Conservation (phyloP, 202 grass and related monocot species). For the Panicum hallii region DNA sequence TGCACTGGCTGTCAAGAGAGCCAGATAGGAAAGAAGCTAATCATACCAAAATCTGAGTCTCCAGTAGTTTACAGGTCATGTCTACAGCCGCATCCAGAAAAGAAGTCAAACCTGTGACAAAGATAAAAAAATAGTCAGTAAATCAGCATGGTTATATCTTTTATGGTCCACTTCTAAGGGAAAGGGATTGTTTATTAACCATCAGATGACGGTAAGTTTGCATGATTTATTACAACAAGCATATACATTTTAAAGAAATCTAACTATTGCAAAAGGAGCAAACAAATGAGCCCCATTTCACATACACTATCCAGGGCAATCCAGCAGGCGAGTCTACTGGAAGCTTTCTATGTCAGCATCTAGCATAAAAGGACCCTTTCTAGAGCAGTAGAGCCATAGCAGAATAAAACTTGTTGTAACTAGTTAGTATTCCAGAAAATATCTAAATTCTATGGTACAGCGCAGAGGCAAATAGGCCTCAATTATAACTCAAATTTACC, state of each 20-base stretch:
- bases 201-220: not conserved
- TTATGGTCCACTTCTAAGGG: not conserved
- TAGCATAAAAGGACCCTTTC: conserved; percentile 17
- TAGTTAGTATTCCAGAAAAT: not conserved
- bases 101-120: conserved; percentile 49
- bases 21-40: conserved; percentile 33
- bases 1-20: conserved; percentile 24
- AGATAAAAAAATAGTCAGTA: conserved; percentile 17
- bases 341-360: not conserved
- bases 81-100: conserved; percentile 51
- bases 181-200: conserved; percentile 24
- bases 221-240: not conserved
- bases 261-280: not conserved
- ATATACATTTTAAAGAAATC: not conserved
- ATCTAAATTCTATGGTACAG: not conserved
- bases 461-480: not conserved
- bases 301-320: not conserved
- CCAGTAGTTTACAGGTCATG: conserved; percentile 56
- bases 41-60: conserved; percentile 64
- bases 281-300: not conserved
- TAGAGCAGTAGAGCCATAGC: not conserved
- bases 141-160: conserved; percentile 1
- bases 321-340: not conserved
- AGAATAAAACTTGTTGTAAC: not conserved
- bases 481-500: not conserved